phyloP scores from a whole-genome alignment of 495 filamentous ascomycete genomes.

The Barbatosphaeria neglecta region DNA sequence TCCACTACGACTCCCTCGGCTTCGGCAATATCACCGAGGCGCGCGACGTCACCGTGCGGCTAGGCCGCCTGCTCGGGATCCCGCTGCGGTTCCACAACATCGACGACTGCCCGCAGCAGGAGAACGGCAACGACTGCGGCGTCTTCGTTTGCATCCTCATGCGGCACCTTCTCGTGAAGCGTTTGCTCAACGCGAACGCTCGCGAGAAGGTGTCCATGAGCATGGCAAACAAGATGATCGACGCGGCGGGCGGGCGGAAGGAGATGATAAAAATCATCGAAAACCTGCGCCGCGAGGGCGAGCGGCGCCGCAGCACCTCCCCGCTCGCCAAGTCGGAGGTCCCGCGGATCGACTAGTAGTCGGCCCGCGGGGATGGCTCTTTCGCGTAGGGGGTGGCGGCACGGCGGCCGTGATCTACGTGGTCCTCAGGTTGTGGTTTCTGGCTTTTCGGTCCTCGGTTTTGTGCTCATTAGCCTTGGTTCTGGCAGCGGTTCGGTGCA shows the following conservation, averaged over 20 bases:
- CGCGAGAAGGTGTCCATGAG: constrained; percentile 87
- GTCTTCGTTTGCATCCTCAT: constrained; percentile 93
- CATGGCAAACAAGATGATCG: constrained; percentile 66
- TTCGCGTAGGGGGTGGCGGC: not conserved
- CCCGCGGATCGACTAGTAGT: constrained; percentile 22
- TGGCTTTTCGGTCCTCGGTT: too few relatives aligned
- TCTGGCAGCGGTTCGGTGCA: too few relatives aligned
- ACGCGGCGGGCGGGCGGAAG: constrained; percentile 64
- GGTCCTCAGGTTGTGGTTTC: not conserved
- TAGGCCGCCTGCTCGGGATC: constrained; percentile 49
- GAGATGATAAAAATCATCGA: constrained; percentile 86
- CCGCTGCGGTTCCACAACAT: constrained; percentile 62
- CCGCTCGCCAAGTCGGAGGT: constrained; percentile 16
- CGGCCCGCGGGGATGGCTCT: not conserved
- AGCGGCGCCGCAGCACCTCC: constrained; percentile 44
- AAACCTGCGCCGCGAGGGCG: constrained; percentile 67
- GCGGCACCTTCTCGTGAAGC: constrained; percentile 73
- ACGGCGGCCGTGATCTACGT: not conserved
- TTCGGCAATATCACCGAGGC: constrained; percentile 69
- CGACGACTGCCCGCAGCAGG: constrained; percentile 78
- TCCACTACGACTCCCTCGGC: constrained; percentile 90
- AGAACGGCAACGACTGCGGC: constrained; percentile 86
- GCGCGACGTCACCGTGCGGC: constrained; percentile 35
- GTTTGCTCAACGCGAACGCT: constrained; percentile 63
- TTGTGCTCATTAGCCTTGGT: too few relatives aligned